A percentile compares a stretch with the other conserved stretches of the same genome.
Evolutionary conservation across 768 basidiomycete species (phyloP).

Genomic region (Polyporus arcularius): DNA sequence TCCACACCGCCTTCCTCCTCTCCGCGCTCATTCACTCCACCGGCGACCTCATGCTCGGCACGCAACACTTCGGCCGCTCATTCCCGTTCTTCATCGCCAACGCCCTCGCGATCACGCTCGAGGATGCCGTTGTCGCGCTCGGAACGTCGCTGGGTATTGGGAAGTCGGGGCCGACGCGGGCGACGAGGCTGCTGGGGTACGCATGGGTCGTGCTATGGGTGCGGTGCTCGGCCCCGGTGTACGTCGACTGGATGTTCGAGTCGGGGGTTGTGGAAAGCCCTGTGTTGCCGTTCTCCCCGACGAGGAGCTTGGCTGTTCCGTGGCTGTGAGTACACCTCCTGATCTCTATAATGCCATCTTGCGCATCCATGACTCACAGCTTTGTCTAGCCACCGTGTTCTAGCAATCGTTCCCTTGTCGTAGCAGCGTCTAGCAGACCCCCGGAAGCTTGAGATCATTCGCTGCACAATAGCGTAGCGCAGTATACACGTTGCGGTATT

Average conservation of each 20-base stretch:
- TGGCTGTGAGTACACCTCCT: no score
- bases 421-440: no score
- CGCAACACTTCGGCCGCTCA: conserved; percentile 10
- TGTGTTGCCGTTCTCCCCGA: not conserved
- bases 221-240: conserved; percentile 3
- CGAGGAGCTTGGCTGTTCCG: no score
- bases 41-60: conserved; percentile 22
- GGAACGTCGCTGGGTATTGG: not conserved
- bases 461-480: no score
- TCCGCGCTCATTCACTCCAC: conserved; percentile 18
- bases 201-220: conserved; percentile 20
- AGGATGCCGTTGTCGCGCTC: conserved; percentile 14
- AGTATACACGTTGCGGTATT: no score
- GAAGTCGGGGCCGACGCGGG: not conserved
- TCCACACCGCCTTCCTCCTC: conserved; percentile 22
- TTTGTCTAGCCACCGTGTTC: no score
- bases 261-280: not conserved
- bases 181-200: conserved; percentile 10
- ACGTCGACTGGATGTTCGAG: conserved; percentile 4
- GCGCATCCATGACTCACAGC: no score
- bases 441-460: no score
- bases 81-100: conserved; percentile 21
- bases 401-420: no score
- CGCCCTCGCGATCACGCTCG: conserved; percentile 19
- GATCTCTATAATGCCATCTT: no score